Percentiles rank a stretch among this genome's conserved stretches.
These are phyloP conservation scores for Aspergillus alliaceus DNA, from an alignment of 2,329 filamentous ascomycete genomes.

Conservation along the genomic window DNA sequence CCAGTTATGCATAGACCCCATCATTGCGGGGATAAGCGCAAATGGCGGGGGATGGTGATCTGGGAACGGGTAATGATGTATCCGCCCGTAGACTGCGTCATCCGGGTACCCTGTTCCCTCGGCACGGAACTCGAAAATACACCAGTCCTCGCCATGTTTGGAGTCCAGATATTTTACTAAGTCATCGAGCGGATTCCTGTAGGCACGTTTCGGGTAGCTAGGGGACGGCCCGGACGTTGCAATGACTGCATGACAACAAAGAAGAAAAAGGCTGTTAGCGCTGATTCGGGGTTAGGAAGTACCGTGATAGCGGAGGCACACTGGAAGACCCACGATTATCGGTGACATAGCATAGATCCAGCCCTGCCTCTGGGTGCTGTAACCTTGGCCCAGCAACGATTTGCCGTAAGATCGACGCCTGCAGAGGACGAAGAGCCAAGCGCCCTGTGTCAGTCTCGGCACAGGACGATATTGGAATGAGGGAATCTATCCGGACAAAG, in stretches of 20 bases:
- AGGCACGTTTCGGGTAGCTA: conserved; percentile 86
- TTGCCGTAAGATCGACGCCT: conserved; percentile 79
- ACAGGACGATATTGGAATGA: not conserved
- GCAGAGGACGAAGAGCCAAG: conserved; percentile 13
- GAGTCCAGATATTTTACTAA: conserved; percentile 85
- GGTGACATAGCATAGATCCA: conserved; percentile 96
- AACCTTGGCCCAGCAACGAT: conserved; percentile 86
- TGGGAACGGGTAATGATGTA: conserved; percentile 92
- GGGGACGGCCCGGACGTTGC: conserved; percentile 84
- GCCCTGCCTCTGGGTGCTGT: conserved; percentile 79
- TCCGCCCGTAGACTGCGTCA: conserved; percentile 77
- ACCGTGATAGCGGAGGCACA: not conserved
- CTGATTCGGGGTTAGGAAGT: not conserved
- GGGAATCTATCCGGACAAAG: not conserved
- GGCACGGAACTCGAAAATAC: conserved; percentile 96
- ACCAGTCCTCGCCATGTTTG: conserved; percentile 82
- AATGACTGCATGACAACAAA: conserved; percentile 48
- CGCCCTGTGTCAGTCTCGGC: conserved; percentile 18
- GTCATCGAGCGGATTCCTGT: conserved; percentile 86
- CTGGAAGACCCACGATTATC: conserved; percentile 56
- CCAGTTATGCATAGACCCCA: conserved; percentile 93
- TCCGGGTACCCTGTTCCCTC: conserved; percentile 97
- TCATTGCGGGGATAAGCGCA: conserved; percentile 78
- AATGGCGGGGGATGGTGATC: conserved; percentile 98
- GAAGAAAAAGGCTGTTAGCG: not conserved